Evolutionary conservation across 2,329 filamentous ascomycete species (phyloP), one percentile per base, ranked within the genome.

Genomic region (Aspergillus candidus): DNA sequence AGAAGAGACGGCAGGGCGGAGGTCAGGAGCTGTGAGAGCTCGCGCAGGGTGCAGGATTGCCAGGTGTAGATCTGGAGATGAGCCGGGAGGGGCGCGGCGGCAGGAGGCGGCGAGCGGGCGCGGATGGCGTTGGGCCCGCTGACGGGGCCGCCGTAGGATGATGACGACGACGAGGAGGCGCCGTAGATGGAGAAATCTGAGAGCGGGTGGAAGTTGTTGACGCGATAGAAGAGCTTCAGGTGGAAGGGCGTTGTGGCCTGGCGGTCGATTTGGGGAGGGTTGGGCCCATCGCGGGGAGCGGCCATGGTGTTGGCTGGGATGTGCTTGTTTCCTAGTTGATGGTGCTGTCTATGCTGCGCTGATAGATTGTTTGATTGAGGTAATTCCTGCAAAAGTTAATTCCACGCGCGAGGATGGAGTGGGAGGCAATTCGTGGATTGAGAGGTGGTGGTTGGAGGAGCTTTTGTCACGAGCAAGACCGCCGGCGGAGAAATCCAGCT

Each of bases 41-140:
- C 89, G 53, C 78, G 75, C 17, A 97, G 77, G 3, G 86, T 88
- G 69, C 86, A 91, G 57, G 79, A 81, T 44, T 81, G 77, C 86
- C 88, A 94, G 45, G 89, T 90, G 73, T 96, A 90, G 57, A 96
- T 83, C 49, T 86, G 78, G 18, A 94, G 73, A 62, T 85, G 79
- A 6, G 83, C 72, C 40, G 83, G 80, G 15, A 86, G 75, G 40
- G 77, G 68, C 44, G 72, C 61, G 43, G 72, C 55, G 14, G 79
- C 61, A 54, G 78, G 65, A 66, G 93, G 88, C 40, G 59, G 55
- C 11, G 59, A 62, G 40, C 51, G 47, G 29, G 54, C 38, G 44
- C 56, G 57, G 37, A 62, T 62, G 29, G 61, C 54, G 32, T 79
- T 65, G 50, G 77, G 67, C 63, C 58, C 60, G 44, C 60, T 60